Evolutionary conservation across 176 grass and related monocot genomes (phyloP), one percentile per base, ranked within the genome.

Genomic region (Elaeis guineensis): DNA sequence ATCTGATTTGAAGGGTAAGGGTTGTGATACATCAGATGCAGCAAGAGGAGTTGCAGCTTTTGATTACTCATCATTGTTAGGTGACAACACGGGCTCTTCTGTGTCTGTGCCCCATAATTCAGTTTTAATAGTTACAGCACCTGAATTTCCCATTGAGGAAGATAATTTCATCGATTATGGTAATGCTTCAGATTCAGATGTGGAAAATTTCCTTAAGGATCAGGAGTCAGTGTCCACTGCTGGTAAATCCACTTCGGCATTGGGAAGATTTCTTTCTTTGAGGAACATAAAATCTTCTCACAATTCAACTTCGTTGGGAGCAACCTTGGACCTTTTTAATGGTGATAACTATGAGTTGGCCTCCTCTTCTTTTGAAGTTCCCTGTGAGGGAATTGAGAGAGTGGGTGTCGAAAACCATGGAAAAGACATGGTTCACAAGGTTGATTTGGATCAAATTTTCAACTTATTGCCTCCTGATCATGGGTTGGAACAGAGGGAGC

Each of bases 181-280:
- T 44, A 44, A 12, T 44, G 9, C 7, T 44, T 44, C 9, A 11
- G 35, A 44, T 44, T 44, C 35, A 44, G 35, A 44, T 12, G 35
- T 12, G 6, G 35, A 44, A 44, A 12, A 2, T 44, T 11, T 8
- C 35, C 35, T 44, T 12, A 2, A 44, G 9, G 35, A 44, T 44
- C 35, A 71, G 52, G 57, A 75, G 44, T 19, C 55, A 14, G 55
- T 57, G n/a, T 16, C 68, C 6, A 72, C 75, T 76, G 62, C 49
- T 22, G 52, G 51, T 53, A 62, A 17, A 64, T 48, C 62, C 76
- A 21, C 44, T 21, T 18, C 63, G 39, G 44, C 72, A 17, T 76
- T 85, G 25, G 53, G 39, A 67, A 52, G 67, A 44, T 80, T 76
- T 69, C 82, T 76, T 62, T 39, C 58, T 23, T 44, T n/a, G 76